Evolutionary conservation across 768 basidiomycete species (phyloP).

Genomic region (Suillus weaverae): DNA sequence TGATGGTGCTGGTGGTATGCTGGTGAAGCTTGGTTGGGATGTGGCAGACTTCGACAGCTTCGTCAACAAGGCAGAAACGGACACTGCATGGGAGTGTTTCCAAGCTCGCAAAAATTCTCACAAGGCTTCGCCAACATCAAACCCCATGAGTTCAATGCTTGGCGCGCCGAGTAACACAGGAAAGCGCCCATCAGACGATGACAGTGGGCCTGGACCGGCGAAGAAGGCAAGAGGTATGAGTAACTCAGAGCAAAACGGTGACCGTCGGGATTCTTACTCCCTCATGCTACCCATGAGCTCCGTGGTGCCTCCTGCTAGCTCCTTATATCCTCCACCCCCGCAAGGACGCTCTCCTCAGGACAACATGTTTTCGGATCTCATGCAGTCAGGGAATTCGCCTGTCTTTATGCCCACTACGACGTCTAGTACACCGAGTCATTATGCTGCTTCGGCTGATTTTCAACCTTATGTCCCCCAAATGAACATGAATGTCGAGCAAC

Average conservation of each 20-base stretch:
- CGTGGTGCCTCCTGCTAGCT: conserved; percentile 35
- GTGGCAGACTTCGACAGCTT: conserved; percentile 76
- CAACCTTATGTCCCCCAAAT: conserved; percentile 56
- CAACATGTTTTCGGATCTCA: conserved; percentile 60
- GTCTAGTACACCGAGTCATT: conserved; percentile 41
- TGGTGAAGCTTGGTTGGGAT: conserved; percentile 80
- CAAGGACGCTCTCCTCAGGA: conserved; percentile 46
- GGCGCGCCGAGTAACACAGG: conserved; percentile 21
- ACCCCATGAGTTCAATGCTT: conserved; percentile 31
- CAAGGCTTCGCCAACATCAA: conserved; percentile 31
- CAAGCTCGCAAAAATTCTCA: conserved; percentile 58
- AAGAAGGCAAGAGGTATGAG: conserved; percentile 52
- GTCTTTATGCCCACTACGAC: conserved; percentile 58
- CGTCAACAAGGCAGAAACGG: conserved; percentile 85
- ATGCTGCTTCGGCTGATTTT: conserved; percentile 39
- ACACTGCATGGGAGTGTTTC: conserved; percentile 91
- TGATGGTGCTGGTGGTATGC: conserved; percentile 77
- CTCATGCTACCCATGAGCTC: conserved; percentile 57
- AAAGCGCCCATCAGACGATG: conserved; percentile 35
- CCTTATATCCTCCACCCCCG: conserved; percentile 46
- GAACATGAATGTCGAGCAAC: conserved; percentile 56
- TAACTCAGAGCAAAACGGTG: conserved; percentile 45
- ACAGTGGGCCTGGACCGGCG: conserved; percentile 27
- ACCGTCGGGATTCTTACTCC: conserved; percentile 46
- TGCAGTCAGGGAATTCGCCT: conserved; percentile 57